Base-by-base conservation (phyloP, 352 stramenopile genomes). In the Pythium rishiriense region DNA sequence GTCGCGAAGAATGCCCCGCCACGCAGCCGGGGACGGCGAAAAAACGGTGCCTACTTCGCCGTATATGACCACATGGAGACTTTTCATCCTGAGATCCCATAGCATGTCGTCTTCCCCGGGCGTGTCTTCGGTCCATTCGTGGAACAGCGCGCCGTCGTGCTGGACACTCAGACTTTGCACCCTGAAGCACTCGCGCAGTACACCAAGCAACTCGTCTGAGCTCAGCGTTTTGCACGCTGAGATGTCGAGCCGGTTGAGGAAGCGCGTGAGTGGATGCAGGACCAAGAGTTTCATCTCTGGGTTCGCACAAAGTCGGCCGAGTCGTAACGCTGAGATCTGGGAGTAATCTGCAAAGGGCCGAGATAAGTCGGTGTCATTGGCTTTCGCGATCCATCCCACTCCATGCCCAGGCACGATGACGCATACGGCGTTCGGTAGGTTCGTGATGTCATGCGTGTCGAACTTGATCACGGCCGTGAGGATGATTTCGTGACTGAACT, bases 1-100 rank as follows among this genome's bases (percentile, higher is more conserved):
- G n/a, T 50, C 29, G 19, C 17, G 43, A 24, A 42, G 48, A 54
- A 54, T 22, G n/a, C 48, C 26, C 28, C 8, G n/a, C 48, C 48
- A 54, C 14, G 48, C 48, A 10, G 26, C 28, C 11, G 10, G 48
- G 19, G 48, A 54, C 28, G 26, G 48, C 7, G 41, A 21, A 7
- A 47, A 9, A 24, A 24, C 10, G 2, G 17, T 11, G 33, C 33
- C 41, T 3, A 7, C 10, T 8, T 47, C n/a, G 9, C 17, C 41
- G 41, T 47, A 1, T 19, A 21, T 25, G 14, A 47, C 41, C 41
- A 47, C n/a, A 19, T 19, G 41, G 17, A 47, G 41, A 19, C 41
- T 47, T 9, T 12, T 24, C 1, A 47, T 3, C 41, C n/a, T 47
- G n/a, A 24, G 17, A 8, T 47, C 41, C 15, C n/a, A 47, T 9